Evolutionary conservation across 139 green algal genomes (phyloP).

Genomic region (Zygnema circumcarinatum): DNA sequence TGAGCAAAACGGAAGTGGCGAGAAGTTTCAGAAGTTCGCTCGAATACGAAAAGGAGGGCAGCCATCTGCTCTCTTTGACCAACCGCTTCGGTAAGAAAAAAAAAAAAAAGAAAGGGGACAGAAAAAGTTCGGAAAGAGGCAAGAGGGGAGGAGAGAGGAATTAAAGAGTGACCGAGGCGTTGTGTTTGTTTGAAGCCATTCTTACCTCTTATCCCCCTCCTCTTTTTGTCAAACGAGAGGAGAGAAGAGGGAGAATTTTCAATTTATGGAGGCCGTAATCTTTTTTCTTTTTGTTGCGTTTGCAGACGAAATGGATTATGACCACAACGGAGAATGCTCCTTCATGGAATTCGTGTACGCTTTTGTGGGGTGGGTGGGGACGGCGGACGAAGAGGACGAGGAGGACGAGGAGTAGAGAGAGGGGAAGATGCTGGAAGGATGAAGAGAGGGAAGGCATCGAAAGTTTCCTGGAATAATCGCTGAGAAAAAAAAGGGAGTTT

Average conservation of each 20-base stretch:
- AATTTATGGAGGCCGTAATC: too few species aligned
- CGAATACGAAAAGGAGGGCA: not conserved
- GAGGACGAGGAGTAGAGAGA: conserved; percentile 45
- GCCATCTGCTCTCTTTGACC: not conserved
- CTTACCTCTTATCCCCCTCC: not conserved
- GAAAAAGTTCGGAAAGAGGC: not conserved
- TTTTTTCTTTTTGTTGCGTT: not conserved
- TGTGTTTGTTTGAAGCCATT: not conserved
- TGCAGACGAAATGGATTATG: conserved; percentile 64
- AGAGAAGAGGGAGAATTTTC: too few species aligned
- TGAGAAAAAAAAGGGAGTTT: too few species aligned
- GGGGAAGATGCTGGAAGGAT: too few species aligned
- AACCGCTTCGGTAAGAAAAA: not conserved
- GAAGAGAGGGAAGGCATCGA: too few species aligned
- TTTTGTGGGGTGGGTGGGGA: conserved; percentile 67
- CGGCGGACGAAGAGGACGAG: conserved; percentile 57
- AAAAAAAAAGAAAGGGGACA: not conserved
- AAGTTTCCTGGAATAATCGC: too few species aligned
- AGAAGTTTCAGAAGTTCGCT: not conserved
- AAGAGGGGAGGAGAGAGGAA: not conserved
- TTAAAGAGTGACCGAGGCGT: not conserved
- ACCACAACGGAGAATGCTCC: conserved; percentile 64
- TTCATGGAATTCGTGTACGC: conserved; percentile 72
- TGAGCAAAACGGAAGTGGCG: not conserved
- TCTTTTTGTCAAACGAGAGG: too few species aligned